These are phyloP conservation scores for Babesia gibsoni DNA, from an alignment of 169 alveolate genomes.

Conservation along the genomic window DNA sequence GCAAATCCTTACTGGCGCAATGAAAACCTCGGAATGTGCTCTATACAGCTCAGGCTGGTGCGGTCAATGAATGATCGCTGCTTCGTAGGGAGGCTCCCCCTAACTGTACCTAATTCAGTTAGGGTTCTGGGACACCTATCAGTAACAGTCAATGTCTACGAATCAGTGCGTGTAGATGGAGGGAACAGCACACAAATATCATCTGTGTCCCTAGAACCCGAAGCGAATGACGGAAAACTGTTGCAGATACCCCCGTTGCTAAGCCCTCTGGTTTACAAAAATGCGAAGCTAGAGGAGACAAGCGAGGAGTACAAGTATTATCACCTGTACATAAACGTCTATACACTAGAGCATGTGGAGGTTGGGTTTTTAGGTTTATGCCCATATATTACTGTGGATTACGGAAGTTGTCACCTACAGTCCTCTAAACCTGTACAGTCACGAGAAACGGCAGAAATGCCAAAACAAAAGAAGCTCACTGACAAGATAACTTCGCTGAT, in stretches of 20 bases:
- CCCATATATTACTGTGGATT: constrained; percentile 84
- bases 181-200: constrained; percentile 29
- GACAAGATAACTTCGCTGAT: neutral
- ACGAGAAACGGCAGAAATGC: constrained; percentile 33
- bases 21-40: constrained; percentile 80
- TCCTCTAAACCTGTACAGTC: constrained; percentile 67
- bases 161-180: constrained; percentile 69
- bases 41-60: constrained; percentile 82
- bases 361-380: constrained; percentile 68
- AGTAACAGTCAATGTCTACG: constrained; percentile 81
- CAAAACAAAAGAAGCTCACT: neutral
- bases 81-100: constrained; percentile 75
- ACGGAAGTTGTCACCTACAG: constrained; percentile 84
- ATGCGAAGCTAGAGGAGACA: constrained; percentile 12
- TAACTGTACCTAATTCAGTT: constrained; percentile 77
- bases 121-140: constrained; percentile 73
- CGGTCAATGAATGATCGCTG: constrained; percentile 79
- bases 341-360: constrained; percentile 81
- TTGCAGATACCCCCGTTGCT: constrained; percentile 62
- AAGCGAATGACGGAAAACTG: neutral
- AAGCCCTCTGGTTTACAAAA: constrained; percentile 67
- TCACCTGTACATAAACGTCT: constrained; percentile 80
- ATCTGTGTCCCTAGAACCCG: constrained; percentile 38
- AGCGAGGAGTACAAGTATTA: constrained; percentile 61
- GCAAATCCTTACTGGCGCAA: constrained; percentile 90